Evolutionary conservation across 1,284 basidiomycete species (phyloP).

Genomic region (Heimioporus punctisporus): DNA sequence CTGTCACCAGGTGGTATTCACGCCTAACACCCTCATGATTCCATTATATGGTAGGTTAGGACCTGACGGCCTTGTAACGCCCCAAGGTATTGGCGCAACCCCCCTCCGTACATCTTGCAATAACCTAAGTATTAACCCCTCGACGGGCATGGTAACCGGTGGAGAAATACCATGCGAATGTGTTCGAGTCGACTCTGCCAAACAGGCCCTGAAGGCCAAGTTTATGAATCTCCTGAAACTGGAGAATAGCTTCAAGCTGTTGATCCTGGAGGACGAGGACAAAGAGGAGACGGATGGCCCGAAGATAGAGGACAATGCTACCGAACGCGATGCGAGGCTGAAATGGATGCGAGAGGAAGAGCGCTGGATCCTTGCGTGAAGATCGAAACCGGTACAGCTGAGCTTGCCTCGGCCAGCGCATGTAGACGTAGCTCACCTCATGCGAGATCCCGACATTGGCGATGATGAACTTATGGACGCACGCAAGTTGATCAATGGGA

Average conservation of each 20-base stretch:
- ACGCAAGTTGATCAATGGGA: constrained; percentile 79
- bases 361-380: constrained; percentile 74
- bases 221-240: constrained; percentile 90
- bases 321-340: constrained; percentile 86
- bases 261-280: constrained; percentile 87
- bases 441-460: constrained; percentile 58
- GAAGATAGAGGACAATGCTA: constrained; percentile 83
- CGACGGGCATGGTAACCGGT: constrained; percentile 55
- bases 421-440: constrained; percentile 71
- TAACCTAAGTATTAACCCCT: constrained; percentile 86
- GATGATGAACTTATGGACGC: constrained; percentile 50
- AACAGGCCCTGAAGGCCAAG: constrained; percentile 77
- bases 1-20: constrained; percentile 85
- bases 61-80: constrained; percentile 61
- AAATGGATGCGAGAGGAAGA: constrained; percentile 77
- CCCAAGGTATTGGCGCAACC: constrained; percentile 66
- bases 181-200: constrained; percentile 61
- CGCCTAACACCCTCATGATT: constrained; percentile 95
- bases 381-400: constrained; percentile 83
- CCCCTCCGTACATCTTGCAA: constrained; percentile 94
- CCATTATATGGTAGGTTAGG: constrained; percentile 56
- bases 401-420: constrained; percentile 88
- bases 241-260: constrained; percentile 97
- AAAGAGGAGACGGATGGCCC: constrained; percentile 47
- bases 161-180: constrained; percentile 80